Base-by-base conservation (phyloP, 257 asterid genomes). In the Vinca minor region DNA sequence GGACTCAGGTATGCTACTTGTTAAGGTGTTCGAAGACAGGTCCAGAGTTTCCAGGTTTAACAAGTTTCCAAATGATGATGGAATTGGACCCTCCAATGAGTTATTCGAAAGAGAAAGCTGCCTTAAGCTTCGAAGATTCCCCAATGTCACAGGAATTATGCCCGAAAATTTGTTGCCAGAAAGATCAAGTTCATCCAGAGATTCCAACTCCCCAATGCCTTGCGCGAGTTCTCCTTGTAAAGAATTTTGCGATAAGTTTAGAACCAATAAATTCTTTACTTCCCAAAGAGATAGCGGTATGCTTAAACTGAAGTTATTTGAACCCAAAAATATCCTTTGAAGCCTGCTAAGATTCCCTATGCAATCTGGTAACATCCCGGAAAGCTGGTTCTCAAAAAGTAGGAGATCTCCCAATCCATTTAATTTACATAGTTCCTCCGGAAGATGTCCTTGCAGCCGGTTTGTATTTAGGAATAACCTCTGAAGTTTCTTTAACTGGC, bases 251-350 rank as follows among this genome's bases (percentile, higher is more conserved):
- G 82, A 70, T 55, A 78, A 25, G 44, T 76, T 71, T 35, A 81
- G 45, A 46, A 61, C 13, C 69, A 73, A 57, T 42, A 81, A 66
- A 50, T 61, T 62, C 13, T 32, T 62, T 8, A 76, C 60, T 32
- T 66, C 64, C 86, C 84, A 78, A 35, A 81, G 59, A 57, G 73
- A 45, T 5, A 26, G 8, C 21, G 86, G 86, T 39, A 81, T 29
- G 15, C 50, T 61, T 3, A 32, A 50, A 23, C 57, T 50, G 2
- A 81, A 69, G 39, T 65, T 31, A 50, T 81, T 78, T 49, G 26
- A 5, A 14, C 46, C 46, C 12, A 59, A 59, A 39, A 38, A 32
- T 9, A 21, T 31, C n/a, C 39, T 44, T 41, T 31, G 17, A 46
- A 68, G 47, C 21, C 39, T 21, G 28, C 53, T 31, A 21, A 32